Conservation (phyloP, 306 rosid species). For the Erythrophleum fordii region DNA sequence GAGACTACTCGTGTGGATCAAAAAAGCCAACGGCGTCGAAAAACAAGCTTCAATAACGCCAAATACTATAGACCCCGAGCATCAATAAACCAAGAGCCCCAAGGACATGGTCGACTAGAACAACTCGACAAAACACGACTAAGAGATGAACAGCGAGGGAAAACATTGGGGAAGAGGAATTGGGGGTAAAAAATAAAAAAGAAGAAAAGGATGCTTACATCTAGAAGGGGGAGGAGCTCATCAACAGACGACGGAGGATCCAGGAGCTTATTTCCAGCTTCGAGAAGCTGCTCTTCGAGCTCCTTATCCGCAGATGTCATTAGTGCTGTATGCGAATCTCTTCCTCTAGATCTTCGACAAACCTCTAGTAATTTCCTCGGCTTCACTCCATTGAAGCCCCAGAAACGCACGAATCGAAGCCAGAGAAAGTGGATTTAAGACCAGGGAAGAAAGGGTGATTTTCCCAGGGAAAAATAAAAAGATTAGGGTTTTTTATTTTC, state of each 20-base stretch:
- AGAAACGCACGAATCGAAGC: constrained; percentile 35
- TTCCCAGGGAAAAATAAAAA: constrained; percentile 29
- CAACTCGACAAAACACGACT: background rate
- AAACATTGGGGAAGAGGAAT: background rate
- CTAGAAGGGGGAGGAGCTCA: constrained; percentile 75
- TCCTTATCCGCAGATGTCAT: constrained; percentile 68
- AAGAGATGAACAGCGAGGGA: background rate
- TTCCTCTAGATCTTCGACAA: constrained; percentile 56
- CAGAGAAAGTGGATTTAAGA: constrained; percentile 21
- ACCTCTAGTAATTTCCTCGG: constrained; percentile 32
- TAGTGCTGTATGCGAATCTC: constrained; percentile 25
- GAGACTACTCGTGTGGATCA: background rate
- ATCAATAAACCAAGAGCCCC: background rate
- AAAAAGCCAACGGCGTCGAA: background rate
- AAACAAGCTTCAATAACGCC: constrained; percentile 3
- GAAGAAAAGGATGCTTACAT: constrained; percentile 53
- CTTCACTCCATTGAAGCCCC: constrained; percentile 57
- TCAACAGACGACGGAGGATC: constrained; percentile 76
- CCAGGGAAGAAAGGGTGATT: constrained; percentile 8
- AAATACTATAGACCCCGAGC: background rate
- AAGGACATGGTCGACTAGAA: background rate
- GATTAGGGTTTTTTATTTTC: constrained; percentile 58
- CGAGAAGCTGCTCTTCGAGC: constrained; percentile 65
- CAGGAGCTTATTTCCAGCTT: constrained; percentile 72
- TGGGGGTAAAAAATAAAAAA: background rate